A percentile compares a stretch with the other conserved stretches of the same genome.
Conservation (phyloP, 768 basidiomycete species). For the Rhodotorula babjevae region DNA sequence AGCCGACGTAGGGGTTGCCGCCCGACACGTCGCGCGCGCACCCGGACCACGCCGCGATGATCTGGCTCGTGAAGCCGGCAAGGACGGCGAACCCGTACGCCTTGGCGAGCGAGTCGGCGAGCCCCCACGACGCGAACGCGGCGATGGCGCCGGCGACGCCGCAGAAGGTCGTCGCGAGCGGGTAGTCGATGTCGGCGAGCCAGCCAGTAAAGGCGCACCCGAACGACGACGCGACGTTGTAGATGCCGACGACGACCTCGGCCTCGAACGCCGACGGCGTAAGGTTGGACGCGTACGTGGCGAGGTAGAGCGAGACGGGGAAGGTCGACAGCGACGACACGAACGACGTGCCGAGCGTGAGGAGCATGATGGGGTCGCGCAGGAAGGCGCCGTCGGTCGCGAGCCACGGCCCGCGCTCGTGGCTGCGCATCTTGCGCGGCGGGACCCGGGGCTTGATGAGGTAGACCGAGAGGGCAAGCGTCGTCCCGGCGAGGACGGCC, state of each 20-base stretch:
- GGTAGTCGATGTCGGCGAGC: not conserved
- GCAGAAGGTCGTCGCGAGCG: not conserved
- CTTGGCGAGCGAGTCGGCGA: not conserved
- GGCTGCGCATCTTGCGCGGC: not conserved
- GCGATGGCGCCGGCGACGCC: conserved; percentile 16
- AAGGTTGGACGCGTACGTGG: conserved; percentile 26
- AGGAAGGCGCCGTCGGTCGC: conserved; percentile 12
- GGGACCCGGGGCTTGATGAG: conserved; percentile 24
- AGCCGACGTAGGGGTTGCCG: conserved; percentile 17
- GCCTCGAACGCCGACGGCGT: not conserved
- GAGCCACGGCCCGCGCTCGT: conserved; percentile 10
- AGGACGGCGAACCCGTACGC: conserved; percentile 24
- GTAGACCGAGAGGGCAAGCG: conserved; percentile 5
- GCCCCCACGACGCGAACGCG: conserved; percentile 7
- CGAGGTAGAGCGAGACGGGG: conserved; percentile 33
- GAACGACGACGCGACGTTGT: conserved; percentile 16
- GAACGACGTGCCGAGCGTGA: conserved; percentile 28
- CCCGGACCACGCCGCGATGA: conserved; percentile 9
- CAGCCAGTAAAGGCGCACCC: conserved; percentile 22
- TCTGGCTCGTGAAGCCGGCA: conserved; percentile 2
- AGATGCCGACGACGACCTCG: conserved; percentile 20
- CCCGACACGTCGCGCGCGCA: conserved; percentile 4
- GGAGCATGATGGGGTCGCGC: conserved; percentile 11
- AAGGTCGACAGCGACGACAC: conserved; percentile 27
- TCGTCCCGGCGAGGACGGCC: conserved; percentile 5